Conservation (phyloP, 192 early-diverging fungal genomes). For the Podochytrium sp. region DNA sequence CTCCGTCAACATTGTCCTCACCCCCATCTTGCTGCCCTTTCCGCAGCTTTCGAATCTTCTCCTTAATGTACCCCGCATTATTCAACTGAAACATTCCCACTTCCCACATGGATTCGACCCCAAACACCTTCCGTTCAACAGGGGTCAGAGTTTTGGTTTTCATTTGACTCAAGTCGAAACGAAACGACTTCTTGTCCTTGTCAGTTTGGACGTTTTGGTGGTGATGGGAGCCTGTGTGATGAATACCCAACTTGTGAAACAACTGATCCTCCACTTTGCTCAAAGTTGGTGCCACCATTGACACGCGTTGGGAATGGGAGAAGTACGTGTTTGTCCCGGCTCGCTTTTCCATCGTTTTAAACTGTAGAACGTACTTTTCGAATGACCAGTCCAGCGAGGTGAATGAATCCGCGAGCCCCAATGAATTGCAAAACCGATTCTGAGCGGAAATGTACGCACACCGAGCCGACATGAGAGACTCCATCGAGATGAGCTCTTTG, state of each 20-base stretch:
- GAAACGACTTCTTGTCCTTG: not conserved
- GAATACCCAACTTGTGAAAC: not conserved
- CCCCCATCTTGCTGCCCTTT: no score
- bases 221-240: not conserved
- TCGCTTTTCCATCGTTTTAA: not conserved
- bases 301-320: not conserved
- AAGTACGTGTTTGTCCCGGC: not conserved
- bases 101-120: not conserved
- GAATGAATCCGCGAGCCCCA: not conserved
- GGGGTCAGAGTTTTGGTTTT: not conserved
- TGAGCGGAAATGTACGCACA: not conserved
- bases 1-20: no score
- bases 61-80: not conserved
- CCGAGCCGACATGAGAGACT: not conserved
- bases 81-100: not conserved
- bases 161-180: not conserved
- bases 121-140: not conserved
- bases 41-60: not conserved
- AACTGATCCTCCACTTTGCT: not conserved
- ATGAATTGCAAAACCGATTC: not conserved
- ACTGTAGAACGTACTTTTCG: not conserved
- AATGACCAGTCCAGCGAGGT: not conserved
- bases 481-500: not conserved
- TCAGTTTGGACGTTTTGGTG: not conserved
- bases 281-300: not conserved